phyloP scores from a whole-genome alignment of 2,329 filamentous ascomycete genomes.

The Penicillium capsulatum region DNA sequence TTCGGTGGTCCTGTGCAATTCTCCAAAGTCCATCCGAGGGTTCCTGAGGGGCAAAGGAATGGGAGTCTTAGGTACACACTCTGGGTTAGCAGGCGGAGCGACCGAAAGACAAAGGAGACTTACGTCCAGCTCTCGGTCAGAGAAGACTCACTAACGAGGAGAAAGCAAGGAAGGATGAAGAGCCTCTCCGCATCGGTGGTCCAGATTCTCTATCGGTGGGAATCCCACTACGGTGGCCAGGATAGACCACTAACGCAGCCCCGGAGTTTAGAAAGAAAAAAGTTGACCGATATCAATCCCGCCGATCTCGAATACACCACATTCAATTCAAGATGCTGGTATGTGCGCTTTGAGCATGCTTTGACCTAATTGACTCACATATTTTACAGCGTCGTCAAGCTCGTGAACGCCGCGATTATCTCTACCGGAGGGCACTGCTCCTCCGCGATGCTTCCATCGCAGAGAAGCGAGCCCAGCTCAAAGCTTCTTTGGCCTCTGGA shows the following conservation, averaged over 20 bases:
- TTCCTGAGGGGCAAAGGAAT: constrained; percentile 33
- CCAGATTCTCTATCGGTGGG: constrained; percentile 27
- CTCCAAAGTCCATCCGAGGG: constrained; percentile 14
- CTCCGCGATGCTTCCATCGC: constrained; percentile 88
- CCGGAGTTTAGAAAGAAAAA: constrained; percentile 36
- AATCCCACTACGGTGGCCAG: constrained; percentile 31
- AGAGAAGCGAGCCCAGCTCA: constrained; percentile 82
- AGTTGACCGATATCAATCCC: constrained; percentile 28
- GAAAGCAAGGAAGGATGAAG: constrained; percentile 15
- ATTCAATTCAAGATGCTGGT: constrained; percentile 31
- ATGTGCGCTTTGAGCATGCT: too few relatives aligned
- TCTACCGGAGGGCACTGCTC: constrained; percentile 83
- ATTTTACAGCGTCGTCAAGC: constrained; percentile 61
- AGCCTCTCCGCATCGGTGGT: constrained; percentile 22
- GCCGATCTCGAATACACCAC: constrained; percentile 5
- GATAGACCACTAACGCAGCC: constrained; percentile 27
- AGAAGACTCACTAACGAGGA: constrained; percentile 20
- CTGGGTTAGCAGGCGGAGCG: constrained; percentile 7
- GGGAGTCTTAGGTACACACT: constrained; percentile 12
- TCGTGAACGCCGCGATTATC: constrained; percentile 76
- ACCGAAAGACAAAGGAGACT: constrained; percentile 2
- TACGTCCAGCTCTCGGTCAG: constrained; percentile 25
- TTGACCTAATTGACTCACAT: constrained; percentile 1
- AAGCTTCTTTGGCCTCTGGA: constrained; percentile 80
- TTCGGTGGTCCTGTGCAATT: constrained; percentile 21